Percentiles rank a stretch among this genome's conserved stretches.
Evolutionary conservation across 2,329 filamentous ascomycete genomes (phyloP).

Genomic region (Aureobasidium mangrovei): DNA sequence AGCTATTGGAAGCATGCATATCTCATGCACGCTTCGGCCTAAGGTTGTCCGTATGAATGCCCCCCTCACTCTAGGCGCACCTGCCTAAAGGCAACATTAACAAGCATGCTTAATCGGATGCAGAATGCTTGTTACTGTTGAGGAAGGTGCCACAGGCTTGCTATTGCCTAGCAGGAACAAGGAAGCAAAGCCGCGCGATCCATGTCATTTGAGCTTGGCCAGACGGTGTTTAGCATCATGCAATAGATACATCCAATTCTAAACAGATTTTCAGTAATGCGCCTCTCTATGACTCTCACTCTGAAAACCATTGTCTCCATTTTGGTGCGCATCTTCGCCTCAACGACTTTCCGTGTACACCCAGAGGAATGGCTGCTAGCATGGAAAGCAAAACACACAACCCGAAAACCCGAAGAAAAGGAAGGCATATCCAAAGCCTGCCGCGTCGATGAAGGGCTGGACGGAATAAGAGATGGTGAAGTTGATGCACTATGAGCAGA

Average conservation of each 20-base stretch:
- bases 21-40: conserved; percentile 1
- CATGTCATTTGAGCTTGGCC: no score
- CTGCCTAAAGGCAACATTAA: not conserved
- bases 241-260: no score
- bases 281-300: not conserved
- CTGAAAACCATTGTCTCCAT: conserved; percentile 14
- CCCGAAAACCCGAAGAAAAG: conserved; percentile 31
- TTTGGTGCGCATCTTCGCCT: conserved; percentile 18
- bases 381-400: conserved; percentile 23
- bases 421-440: conserved; percentile 25
- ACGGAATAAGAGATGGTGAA: conserved; percentile 31
- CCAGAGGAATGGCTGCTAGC: conserved; percentile 24
- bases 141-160: not conserved
- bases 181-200: no score
- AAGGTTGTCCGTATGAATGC: not conserved
- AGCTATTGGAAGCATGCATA: not conserved
- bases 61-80: not conserved
- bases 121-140: not conserved
- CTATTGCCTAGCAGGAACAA: not conserved
- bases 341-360: conserved; percentile 30
- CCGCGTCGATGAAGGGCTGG: conserved; percentile 32
- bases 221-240: no score
- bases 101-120: not conserved
- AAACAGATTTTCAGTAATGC: no score
- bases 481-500: conserved; percentile 28